These are phyloP conservation scores for Clitocybe nebularis DNA, from an alignment of 1,284 basidiomycete genomes.

Conservation along the genomic window DNA sequence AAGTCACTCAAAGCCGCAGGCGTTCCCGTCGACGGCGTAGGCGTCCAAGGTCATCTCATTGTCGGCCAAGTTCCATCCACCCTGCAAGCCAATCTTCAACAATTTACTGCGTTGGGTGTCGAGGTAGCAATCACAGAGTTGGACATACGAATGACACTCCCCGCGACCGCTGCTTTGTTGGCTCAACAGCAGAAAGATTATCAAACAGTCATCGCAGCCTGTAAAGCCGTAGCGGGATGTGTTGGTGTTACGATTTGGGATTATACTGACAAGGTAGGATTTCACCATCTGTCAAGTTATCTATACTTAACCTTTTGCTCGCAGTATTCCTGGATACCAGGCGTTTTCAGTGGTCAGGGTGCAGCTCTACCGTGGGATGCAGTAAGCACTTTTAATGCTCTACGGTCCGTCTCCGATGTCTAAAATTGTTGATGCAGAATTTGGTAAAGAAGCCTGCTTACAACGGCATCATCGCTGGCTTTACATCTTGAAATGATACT, in stretches of 20 bases:
- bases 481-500: conserved; percentile 6
- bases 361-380: conserved; percentile 47
- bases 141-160: conserved; percentile 54
- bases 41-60: conserved; percentile 51
- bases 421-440: conserved; percentile 22
- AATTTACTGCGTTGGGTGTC: conserved; percentile 49
- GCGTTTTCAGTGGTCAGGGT: conserved; percentile 45
- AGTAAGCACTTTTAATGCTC: conserved; percentile 24
- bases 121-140: conserved; percentile 61
- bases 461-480: conserved; percentile 35
- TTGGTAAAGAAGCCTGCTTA: conserved; percentile 37
- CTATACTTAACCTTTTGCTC: no score
- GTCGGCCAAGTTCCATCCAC: conserved; percentile 44
- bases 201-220: conserved; percentile 47
- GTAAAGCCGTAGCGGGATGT: conserved; percentile 44
- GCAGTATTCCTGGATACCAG: conserved; percentile 51
- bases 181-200: conserved; percentile 55
- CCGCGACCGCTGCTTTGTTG: conserved; percentile 42
- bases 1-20: conserved; percentile 37
- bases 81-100: conserved; percentile 39
- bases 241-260: conserved; percentile 55
- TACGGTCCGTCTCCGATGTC: not conserved
- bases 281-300: not conserved
- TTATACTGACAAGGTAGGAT: conserved; percentile 40
- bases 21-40: conserved; percentile 56